Base-by-base conservation (phyloP, 352 stramenopile species). In the Globisporangium nodosum region DNA sequence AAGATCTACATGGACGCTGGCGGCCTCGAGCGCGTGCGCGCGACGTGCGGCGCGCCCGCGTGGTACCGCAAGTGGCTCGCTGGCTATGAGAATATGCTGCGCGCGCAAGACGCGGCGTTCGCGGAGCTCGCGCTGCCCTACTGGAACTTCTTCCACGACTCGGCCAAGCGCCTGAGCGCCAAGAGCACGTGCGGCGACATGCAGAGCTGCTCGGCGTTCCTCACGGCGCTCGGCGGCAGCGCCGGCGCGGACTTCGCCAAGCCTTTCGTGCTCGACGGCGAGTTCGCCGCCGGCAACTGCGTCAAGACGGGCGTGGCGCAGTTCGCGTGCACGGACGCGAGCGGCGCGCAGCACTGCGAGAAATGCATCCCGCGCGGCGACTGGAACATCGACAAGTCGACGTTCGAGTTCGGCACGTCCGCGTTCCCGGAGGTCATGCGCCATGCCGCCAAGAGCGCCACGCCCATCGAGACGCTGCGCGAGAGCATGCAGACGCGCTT, bases 21-120 rank as follows among this genome's bases (percentile, higher is more conserved):
- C 7, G 68, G 69, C 54, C 57, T 83, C 30, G 48, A 69, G 4
- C 61, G 69, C 47, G 75, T 84, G 3, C 73, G 70, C 11, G 62
- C 58, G 35, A 84, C 70, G 2, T 88, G 80, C 24, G 74, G 78
- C 20, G 74, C 76, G 9, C 66, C 74, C 0, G 73, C 73, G 13
- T 90, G 80, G 80, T 79, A 90, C 58, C 80, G 80, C 50, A 86
- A 85, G 60, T 90, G 71, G 42, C 55, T 90, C 40, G 61, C 84
- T 24, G 80, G 68, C 3, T 90, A 88, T 52, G 80, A 88, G 61
- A 88, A 70, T 64, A 90, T 90, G 80, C 62, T 90, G 46, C 77
- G 75, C 11, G 74, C 67, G 37, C 64, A 85, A 47, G 73, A 76
- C 52, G 12, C 58, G 3, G 60, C 57, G 6, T 89, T 73, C 49